Percentiles rank a stretch among this genome's conserved stretches.
These are phyloP conservation scores for Eutreptiella sp. DNA, from an alignment of 208 protist species.

Conservation along the genomic window DNA sequence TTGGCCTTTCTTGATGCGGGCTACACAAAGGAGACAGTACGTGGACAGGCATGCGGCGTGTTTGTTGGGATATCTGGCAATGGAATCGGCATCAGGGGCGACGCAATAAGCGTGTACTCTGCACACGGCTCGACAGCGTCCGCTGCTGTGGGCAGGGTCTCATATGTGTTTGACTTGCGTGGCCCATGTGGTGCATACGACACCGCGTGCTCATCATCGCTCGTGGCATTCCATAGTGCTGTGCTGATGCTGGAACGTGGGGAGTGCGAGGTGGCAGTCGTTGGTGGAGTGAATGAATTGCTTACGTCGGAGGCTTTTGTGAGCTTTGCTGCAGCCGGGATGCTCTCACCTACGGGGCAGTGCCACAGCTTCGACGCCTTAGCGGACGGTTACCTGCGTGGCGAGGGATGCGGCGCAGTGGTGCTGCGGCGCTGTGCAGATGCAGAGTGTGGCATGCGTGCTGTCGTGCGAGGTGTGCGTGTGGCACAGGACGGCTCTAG, in stretches of 20 bases:
- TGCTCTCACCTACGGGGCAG: constrained; percentile 40
- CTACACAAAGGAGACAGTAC: no score
- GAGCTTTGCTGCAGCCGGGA: constrained; percentile 33
- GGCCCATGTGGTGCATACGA: constrained; percentile 59
- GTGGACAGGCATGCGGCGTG: no score
- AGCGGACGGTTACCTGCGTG: constrained; percentile 62
- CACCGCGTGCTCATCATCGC: constrained; percentile 62
- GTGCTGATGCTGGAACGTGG: constrained; percentile 25
- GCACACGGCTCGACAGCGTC: no score
- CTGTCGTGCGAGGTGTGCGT: constrained; percentile 32
- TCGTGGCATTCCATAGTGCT: constrained; percentile 55
- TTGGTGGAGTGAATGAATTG: constrained; percentile 38
- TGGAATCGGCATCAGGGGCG: no score
- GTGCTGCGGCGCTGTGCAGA: constrained; percentile 38
- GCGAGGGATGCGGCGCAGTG: constrained; percentile 52
- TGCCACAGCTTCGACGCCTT: constrained; percentile 57
- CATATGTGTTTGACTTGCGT: constrained; percentile 46
- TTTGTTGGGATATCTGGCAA: no score
- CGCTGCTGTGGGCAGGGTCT: constrained; percentile 40
- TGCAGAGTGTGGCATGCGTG: constrained; percentile 17
- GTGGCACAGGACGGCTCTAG: constrained; percentile 49
- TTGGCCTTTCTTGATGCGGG: constrained; percentile 39
- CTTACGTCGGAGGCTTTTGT: constrained; percentile 27
- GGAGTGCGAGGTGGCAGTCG: constrained; percentile 6
- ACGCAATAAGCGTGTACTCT: no score